Evolutionary conservation across 2,329 filamentous ascomycete species (phyloP).

Genomic region (Aspergillus ruber): DNA sequence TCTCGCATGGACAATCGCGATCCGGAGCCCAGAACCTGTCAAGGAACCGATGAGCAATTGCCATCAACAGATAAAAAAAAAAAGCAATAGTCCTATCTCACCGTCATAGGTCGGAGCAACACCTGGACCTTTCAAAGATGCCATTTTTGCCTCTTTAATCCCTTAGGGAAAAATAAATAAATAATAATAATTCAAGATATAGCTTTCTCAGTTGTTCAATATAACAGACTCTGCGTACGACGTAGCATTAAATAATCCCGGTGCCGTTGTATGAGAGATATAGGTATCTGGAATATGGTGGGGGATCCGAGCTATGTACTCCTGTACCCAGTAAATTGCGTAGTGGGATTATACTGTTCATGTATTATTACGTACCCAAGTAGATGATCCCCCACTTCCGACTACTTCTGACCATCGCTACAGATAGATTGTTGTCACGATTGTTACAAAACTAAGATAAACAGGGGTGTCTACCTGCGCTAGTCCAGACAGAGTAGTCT

Average conservation of each 20-base stretch:
- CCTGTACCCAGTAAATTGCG: neutral
- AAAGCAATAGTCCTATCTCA: conserved; percentile 22
- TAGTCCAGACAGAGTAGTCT: neutral
- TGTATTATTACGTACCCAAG: neutral
- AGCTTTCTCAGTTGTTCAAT: too few species aligned
- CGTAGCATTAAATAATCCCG: neutral
- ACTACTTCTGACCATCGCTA: neutral
- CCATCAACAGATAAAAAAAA: conserved; percentile 8
- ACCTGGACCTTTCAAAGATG: conserved; percentile 58
- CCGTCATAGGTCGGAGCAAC: conserved; percentile 53
- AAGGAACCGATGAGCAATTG: neutral
- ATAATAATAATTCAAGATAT: too few species aligned
- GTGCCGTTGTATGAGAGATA: neutral
- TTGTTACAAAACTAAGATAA: neutral
- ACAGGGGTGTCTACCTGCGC: neutral
- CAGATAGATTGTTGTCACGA: neutral
- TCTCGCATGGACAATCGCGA: conserved; percentile 91
- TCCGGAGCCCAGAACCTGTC: conserved; percentile 65
- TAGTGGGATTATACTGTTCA: neutral
- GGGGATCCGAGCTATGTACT: neutral
- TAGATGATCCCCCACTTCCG: neutral
- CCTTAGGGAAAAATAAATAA: neutral
- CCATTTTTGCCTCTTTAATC: conserved; percentile 30
- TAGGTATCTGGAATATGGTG: neutral
- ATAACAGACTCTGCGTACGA: neutral